Evolutionary conservation across 1,139 yeast genomes (phyloP), one percentile per base, ranked within the genome.

Genomic region (Nakaseomyces delphensis): DNA sequence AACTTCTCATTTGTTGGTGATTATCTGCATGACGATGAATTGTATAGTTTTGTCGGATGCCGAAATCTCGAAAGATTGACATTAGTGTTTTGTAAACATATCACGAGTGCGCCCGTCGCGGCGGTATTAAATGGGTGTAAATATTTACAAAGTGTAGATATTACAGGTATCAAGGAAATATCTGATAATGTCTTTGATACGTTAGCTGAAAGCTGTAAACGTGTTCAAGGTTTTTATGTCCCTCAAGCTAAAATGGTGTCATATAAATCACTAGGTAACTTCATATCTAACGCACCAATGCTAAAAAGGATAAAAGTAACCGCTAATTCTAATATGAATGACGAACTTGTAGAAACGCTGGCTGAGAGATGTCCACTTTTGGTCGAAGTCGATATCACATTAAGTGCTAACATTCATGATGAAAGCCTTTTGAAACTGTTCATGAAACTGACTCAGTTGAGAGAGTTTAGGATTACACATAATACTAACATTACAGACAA

Each of bases 351-450:
- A n/a, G 55, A 67, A 38, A 70, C 71, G 21, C 69, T 91, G 64
- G 80, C 84, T 43, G 67, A 68, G 14, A 74, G 74, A 57, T 89
- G 97, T 61, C 82, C 81, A 37, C 71, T 81, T 41, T 68, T 91
- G 43, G 95, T 89, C 24, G 98, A 91, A 64, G 81, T 91, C 42
- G 97, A 91, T 64, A 70, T 91, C 43, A 91, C 87, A 51, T 80
- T 81, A 38, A 84, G 95, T 62, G 76, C 81, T n/a, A 71, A 75
- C 48, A 77, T 87, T 25, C 76, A 85, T 13, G 87, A 85, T 59
- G 58, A 58, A 14, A 69, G 84, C 41, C 69, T 85, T 42, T 69
- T 74, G 45, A 65, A 65, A n/a, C 69, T 85, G n/a, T 78, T 86
- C 54, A 63, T 71, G 29, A 77, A 76, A 32, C 70, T 86, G 43